Base-by-base conservation (phyloP, 192 early-diverging fungal genomes). In the Coemansia biformis region DNA sequence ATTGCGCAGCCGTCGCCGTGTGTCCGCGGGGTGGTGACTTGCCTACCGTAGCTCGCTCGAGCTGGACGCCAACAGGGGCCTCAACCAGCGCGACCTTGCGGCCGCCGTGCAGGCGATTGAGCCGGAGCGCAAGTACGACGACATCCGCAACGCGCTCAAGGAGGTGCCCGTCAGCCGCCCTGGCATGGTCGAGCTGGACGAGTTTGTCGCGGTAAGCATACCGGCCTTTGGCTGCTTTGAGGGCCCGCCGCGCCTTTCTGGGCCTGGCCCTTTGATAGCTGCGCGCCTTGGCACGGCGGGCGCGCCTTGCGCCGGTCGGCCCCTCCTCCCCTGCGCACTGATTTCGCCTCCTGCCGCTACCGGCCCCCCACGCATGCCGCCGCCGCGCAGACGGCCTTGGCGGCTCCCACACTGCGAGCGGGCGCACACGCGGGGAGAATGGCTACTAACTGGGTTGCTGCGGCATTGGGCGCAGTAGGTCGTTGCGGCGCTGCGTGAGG, bases 141-240 rank as follows among this genome's bases (percentile, higher is more conserved):
- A 87, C 38, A 83, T 90, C 38, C 82, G 84, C 29, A 63, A 65
- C 9, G 81, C 80, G 18, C 63, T 87, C 32, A 85, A 85, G 59
- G 70, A 80, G 55, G 79, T 90, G 21, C 75, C 78, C 23, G 79
- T 80, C 43, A 85, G 79, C 56, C 74, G 81, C 11, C 77, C 81
- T 8, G 81, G 81, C 32, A 80, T 83, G 57, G 79, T 87, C 38
- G 86, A 87, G 54, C 66, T 84, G 11, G 87, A 90, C 56, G 87
- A 90, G 54, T 87, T 86, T 72, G 75, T 87, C 16, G 87, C 87
- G 68, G 84, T 81, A 78, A 70, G 60, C 15, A 9, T n/a, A 10
- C 9, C 21, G 4, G 15, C 21, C 28, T 16, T 4, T 12, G 12
- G 14, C 9, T 34, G 4, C 8, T 34, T 34, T 34, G 9, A 22